These are phyloP conservation scores for Xylariaceae sp. DNA, from an alignment of 2,329 filamentous ascomycete species.

Conservation along the genomic window DNA sequence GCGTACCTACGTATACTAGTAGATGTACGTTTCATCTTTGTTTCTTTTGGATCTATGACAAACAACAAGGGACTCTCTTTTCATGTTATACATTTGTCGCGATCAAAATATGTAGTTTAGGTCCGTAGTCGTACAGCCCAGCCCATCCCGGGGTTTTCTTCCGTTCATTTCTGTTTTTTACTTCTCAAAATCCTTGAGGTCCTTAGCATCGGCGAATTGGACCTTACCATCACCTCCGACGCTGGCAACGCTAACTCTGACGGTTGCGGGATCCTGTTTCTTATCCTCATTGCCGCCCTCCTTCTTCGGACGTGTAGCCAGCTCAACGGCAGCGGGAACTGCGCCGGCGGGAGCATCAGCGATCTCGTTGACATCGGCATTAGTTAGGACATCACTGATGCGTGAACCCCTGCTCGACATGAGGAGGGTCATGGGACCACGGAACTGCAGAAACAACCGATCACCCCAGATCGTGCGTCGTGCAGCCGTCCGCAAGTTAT, in stretches of 20 bases:
- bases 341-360: conserved; percentile 75
- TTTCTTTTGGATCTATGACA: no score
- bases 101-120: no score
- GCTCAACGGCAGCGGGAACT: conserved; percentile 56
- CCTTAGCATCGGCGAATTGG: conserved; percentile 58
- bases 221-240: conserved; percentile 62
- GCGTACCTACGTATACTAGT: no score
- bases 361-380: conserved; percentile 82
- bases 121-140: no score
- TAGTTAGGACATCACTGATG: conserved; percentile 72
- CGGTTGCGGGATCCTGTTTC: conserved; percentile 34
- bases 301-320: conserved; percentile 37
- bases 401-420: conserved; percentile 82
- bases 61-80: no score
- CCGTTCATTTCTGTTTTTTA: no score
- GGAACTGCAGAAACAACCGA: conserved; percentile 84
- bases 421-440: conserved; percentile 79
- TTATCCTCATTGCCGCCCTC: conserved; percentile 26
- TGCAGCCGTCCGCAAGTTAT: conserved; percentile 69
- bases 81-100: no score
- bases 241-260: conserved; percentile 52
- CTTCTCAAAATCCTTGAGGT: conserved; percentile 50
- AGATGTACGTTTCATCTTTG: no score
- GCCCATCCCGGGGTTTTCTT: no score
- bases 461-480: conserved; percentile 91